Evolutionary conservation across 345 rosid genomes (phyloP).

Genomic region (Hibiscus trionum): DNA sequence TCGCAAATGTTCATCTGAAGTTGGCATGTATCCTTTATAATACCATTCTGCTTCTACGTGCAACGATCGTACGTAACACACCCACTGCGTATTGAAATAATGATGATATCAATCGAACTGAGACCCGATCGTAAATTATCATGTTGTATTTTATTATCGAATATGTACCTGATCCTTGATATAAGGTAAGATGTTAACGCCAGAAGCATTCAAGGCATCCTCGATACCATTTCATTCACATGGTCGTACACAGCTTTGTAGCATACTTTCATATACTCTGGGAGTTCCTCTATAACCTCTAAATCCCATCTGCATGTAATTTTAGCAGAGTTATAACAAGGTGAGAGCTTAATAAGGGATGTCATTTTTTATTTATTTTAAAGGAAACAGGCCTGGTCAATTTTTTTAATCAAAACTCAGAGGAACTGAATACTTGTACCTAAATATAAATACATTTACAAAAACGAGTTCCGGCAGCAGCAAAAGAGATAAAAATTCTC

Average conservation of each 20-base stretch:
- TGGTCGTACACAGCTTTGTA: not conserved
- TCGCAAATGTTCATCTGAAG: not conserved
- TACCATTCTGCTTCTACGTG: not conserved
- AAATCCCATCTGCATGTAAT: slow-evolving; percentile 3
- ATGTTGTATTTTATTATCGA: not conserved
- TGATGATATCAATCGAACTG: no score
- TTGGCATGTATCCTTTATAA: not conserved
- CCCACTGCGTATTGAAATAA: not conserved
- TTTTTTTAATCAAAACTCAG: no score
- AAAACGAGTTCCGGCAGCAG: no score
- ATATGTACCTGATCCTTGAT: not conserved
- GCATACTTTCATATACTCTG: not conserved
- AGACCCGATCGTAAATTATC: no score
- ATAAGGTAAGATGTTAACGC: not conserved
- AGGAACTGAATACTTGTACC: no score
- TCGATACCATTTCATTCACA: slow-evolving; percentile 6
- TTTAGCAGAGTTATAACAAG: not conserved
- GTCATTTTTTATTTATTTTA: no score
- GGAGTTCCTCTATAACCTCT: slow-evolving; percentile 1
- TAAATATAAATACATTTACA: no score
- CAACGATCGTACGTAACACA: not conserved
- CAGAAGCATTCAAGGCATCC: not conserved
- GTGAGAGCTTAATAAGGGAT: not conserved
- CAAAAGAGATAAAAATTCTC: no score
- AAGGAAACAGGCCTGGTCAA: no score